Evolutionary conservation across 23 red algal species (phyloP).

Genomic region (Cyanidium caldarium): DNA sequence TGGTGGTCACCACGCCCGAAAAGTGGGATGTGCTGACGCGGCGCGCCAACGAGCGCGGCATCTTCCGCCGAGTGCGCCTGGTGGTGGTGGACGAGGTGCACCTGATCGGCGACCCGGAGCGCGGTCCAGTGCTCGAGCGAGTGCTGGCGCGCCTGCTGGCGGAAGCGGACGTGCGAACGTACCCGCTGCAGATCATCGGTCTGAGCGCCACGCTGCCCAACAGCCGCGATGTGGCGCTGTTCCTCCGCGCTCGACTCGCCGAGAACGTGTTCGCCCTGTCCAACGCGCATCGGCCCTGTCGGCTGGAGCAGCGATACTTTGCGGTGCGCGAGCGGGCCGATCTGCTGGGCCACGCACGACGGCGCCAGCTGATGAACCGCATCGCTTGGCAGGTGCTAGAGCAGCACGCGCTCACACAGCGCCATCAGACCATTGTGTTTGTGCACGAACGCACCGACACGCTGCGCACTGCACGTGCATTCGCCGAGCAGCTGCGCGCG

Average conservation of each 20-base stretch:
- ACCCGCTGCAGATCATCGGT: constrained; percentile 28
- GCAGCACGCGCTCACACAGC: constrained; percentile 22
- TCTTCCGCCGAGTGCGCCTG: constrained; percentile 23
- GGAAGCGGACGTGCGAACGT: constrained; percentile 18
- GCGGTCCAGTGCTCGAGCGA: constrained; percentile 75
- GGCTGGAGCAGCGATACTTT: constrained; percentile 51
- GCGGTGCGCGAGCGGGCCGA: constrained; percentile 51
- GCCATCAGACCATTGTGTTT: constrained; percentile 74
- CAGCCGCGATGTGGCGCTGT: constrained; percentile 73
- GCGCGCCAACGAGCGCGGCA: constrained; percentile 12
- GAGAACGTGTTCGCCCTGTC: constrained; percentile 65
- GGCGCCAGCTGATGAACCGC: constrained; percentile 40
- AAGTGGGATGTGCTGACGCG: constrained; percentile 99
- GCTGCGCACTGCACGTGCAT: constrained; percentile 16
- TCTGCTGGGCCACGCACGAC: constrained; percentile 38
- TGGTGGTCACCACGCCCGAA: constrained; percentile 91
- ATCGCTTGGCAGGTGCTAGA: constrained; percentile 18
- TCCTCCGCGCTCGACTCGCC: constrained; percentile 29
- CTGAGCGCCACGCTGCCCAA: constrained; percentile 94
- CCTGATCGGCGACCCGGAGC: constrained; percentile 56
- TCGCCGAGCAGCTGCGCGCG: constrained; percentile 9
- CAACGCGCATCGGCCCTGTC: constrained; percentile 47
- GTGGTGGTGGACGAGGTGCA: constrained; percentile 94
- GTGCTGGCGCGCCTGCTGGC: constrained; percentile 56
- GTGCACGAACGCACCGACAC: constrained; percentile 82